Conservation (phyloP, 2,329 filamentous ascomycete genomes). For the Huntiella savannae region DNA sequence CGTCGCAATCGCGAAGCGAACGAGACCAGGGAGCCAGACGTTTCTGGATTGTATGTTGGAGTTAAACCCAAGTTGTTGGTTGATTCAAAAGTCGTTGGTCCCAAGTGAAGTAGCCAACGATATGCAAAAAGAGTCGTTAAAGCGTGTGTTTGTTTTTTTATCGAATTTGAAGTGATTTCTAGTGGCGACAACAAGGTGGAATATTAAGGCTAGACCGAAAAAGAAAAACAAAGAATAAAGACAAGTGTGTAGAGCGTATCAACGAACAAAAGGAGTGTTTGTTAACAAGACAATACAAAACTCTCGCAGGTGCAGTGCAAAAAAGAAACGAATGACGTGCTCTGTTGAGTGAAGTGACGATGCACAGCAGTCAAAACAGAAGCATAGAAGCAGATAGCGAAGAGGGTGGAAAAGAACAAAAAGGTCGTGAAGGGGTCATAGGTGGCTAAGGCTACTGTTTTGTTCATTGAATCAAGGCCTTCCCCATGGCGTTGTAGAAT, state of each 20-base stretch:
- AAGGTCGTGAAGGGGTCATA: too few relatives aligned
- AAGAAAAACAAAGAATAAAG: neutral
- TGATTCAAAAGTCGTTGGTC: neutral
- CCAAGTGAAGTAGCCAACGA: neutral
- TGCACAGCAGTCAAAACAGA: too few relatives aligned
- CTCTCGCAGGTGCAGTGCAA: neutral
- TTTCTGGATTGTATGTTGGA: too few relatives aligned
- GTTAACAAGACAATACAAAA: neutral
- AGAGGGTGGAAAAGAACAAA: too few relatives aligned
- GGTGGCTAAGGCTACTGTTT: too few relatives aligned
- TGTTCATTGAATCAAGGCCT: too few relatives aligned
- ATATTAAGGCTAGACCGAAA: neutral
- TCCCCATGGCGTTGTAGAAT: too few relatives aligned
- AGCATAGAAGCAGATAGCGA: too few relatives aligned
- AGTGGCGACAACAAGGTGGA: neutral
- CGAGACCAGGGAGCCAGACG: too few relatives aligned
- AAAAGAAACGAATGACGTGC: constrained; percentile 16
- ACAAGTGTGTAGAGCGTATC: neutral
- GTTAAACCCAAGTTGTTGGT: neutral
- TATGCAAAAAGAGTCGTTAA: neutral
- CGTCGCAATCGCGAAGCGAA: too few relatives aligned
- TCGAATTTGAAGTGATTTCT: neutral
- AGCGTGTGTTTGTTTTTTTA: neutral
- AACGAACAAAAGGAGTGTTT: neutral
- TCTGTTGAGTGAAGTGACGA: neutral